Conservation (phyloP, 441 rosid species). For the Flueggea neowawraea region DNA sequence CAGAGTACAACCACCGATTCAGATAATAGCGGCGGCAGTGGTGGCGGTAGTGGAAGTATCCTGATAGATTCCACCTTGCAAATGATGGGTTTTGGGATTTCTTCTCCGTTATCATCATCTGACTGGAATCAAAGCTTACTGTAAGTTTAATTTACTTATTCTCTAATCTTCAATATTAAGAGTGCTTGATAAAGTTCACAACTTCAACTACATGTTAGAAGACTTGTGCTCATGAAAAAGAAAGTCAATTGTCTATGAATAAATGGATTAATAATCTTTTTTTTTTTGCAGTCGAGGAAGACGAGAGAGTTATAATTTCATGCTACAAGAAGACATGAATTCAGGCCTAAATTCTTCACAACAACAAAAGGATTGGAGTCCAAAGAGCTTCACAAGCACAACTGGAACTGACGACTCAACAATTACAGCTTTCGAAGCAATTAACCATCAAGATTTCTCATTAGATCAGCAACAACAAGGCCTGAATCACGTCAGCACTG, state of each 20-base stretch:
- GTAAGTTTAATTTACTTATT: slow-evolving; percentile 31
- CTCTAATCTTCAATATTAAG: not conserved
- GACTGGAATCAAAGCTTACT: slow-evolving; percentile 66
- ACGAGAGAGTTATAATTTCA: slow-evolving; percentile 30
- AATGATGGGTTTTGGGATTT: slow-evolving; percentile 55
- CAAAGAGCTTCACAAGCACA: slow-evolving; percentile 29
- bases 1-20: slow-evolving; percentile 33
- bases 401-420: slow-evolving; percentile 28
- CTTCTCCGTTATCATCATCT: slow-evolving; percentile 41
- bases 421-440: slow-evolving; percentile 25
- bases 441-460: slow-evolving; percentile 41
- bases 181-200: not conserved
- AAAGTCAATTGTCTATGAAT: not conserved
- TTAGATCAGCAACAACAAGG: slow-evolving; percentile 31
- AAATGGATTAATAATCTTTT: not conserved
- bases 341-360: slow-evolving; percentile 37
- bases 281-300: slow-evolving; percentile 26
- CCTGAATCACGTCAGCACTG: slow-evolving; percentile 15
- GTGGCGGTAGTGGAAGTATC: slow-evolving; percentile 44
- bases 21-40: slow-evolving; percentile 52
- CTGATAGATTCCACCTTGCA: slow-evolving; percentile 58
- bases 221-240: not conserved
- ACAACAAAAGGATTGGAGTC: slow-evolving; percentile 47
- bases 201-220: not conserved
- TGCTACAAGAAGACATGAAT: slow-evolving; percentile 45